These are phyloP conservation scores for Fulvia fulva DNA, from an alignment of 2,329 filamentous ascomycete species.

Conservation along the genomic window DNA sequence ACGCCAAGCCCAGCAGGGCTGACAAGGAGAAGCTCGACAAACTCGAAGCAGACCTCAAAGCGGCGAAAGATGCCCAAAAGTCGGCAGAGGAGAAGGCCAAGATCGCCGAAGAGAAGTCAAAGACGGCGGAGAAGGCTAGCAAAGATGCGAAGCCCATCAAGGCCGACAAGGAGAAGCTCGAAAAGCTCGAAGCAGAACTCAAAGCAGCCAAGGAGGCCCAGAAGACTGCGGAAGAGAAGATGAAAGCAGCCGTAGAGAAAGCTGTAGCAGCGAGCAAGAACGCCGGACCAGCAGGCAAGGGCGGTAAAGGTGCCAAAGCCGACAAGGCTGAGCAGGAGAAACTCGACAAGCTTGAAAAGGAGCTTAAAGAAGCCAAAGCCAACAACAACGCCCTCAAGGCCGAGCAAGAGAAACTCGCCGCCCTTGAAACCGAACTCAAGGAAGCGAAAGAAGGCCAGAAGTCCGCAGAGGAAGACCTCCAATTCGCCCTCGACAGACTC, in stretches of 20 bases:
- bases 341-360: neutral
- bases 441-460: constrained; percentile 12
- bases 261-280: constrained; percentile 8
- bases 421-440: constrained; percentile 11
- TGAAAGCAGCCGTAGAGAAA: constrained; percentile 4
- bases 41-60: constrained; percentile 12
- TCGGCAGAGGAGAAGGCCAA: constrained; percentile 11
- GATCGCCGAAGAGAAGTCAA: constrained; percentile 4
- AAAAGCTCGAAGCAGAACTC: constrained; percentile 9
- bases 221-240: constrained; percentile 6
- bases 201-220: constrained; percentile 4
- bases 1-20: neutral
- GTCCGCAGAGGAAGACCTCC: constrained; percentile 11
- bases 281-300: constrained; percentile 6
- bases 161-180: constrained; percentile 14
- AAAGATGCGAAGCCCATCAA: constrained; percentile 4
- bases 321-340: neutral
- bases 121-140: constrained; percentile 3
- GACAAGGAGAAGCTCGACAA: constrained; percentile 5
- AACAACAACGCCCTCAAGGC: neutral
- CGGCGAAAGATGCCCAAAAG: constrained; percentile 12
- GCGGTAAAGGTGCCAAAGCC: neutral
- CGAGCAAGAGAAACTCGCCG: constrained; percentile 11
- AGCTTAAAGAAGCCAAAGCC: constrained; percentile 6
- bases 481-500: constrained; percentile 6